These are phyloP conservation scores for Xerocomus brunneocitrinus DNA, from an alignment of 768 basidiomycete genomes.

Conservation along the genomic window DNA sequence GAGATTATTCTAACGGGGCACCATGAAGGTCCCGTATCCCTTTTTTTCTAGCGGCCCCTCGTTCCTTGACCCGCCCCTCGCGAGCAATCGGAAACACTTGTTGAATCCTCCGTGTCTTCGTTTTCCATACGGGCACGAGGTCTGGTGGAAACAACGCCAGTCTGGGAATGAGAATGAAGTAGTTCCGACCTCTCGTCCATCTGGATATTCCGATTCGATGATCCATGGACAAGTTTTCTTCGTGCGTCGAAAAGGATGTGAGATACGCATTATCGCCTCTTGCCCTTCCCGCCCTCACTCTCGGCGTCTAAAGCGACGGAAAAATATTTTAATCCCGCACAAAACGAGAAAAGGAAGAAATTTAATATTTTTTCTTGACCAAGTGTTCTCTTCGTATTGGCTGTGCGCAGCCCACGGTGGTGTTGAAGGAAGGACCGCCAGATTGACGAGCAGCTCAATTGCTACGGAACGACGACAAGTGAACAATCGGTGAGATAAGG, in stretches of 20 bases:
- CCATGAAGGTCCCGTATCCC: neutral
- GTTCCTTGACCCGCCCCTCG: conserved; percentile 3
- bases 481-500: conserved; percentile 26
- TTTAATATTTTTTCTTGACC: neutral
- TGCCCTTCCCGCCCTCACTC: neutral
- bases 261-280: conserved; percentile 23
- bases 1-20: neutral
- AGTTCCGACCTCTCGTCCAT: neutral
- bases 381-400: neutral
- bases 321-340: neutral
- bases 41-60: neutral
- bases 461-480: conserved; percentile 30
- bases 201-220: conserved; percentile 11
- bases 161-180: conserved; percentile 13
- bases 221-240: conserved; percentile 2
- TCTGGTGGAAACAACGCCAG: conserved; percentile 8
- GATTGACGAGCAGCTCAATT: conserved; percentile 7
- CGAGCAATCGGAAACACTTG: conserved; percentile 6
- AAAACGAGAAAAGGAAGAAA: neutral
- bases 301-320: neutral
- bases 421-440: neutral
- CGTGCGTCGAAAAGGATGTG: neutral
- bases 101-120: conserved; percentile 10
- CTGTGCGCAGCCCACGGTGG: neutral
- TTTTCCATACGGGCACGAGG: conserved; percentile 16